Evolutionary conservation across 2,329 filamentous ascomycete species (phyloP), one percentile per base, ranked within the genome.

Genomic region (Nemania diffusa): DNA sequence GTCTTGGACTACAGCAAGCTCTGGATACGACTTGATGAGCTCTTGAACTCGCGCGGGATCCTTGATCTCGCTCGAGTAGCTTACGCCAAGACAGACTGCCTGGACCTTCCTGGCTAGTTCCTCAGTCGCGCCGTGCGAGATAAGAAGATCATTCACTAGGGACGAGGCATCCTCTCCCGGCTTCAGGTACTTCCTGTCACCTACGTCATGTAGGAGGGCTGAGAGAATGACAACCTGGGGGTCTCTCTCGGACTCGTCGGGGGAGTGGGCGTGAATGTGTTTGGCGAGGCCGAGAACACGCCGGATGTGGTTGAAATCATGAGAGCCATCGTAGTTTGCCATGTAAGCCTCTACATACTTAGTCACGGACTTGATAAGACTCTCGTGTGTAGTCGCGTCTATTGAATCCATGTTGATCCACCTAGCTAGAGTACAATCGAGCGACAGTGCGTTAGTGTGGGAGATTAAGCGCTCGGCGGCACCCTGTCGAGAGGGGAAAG

Each of bases 1-100:
- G 79, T 97, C 95, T 80, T 97, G 94, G 34, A 97, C 93, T 55
- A 97, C 87, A 0, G 88, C 94, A 37, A 96, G 82, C 78, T 96
- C 93, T 0, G 92, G 92, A 77, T 92, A 83, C 32, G 80, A 75
- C 5, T 76, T 77, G n/a, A 97, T 82, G n/a, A 94, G 82, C 1
- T 81, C 79, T n/a, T 79, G 79, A 8, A 93, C 89, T 13, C 81
- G 79, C 5, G 79, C 80, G 0, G 91, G 90, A 74, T 94, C 84
- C 73, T 86, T 87, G 56, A 87, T 82, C 79, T 97, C 94, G 71
- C 86, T 85, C 2, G 88, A 90, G 81, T 93, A 97, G 69, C 91
- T 93, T 20, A 97, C 92, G 61, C 91, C 88, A 8, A 88, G 85
- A 71, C 91, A 92, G 64, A 97, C 88, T 13, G 84, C 81, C 76